phyloP scores from a whole-genome alignment of 176 grass and related monocot species.

The Ampelocalamus luodianensis region DNA sequence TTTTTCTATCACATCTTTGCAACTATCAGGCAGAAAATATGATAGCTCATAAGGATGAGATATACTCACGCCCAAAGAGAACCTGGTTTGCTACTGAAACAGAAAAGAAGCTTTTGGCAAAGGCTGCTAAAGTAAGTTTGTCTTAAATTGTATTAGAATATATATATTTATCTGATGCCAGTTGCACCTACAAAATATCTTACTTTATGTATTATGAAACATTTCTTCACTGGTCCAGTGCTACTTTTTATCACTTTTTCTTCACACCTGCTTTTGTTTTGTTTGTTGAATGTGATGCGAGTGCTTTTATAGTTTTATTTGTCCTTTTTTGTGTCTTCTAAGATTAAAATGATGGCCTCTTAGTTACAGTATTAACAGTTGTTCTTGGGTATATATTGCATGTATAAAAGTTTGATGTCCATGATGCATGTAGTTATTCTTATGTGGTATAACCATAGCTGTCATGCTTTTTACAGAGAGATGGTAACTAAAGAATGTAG shows the following conservation, averaged over 20 bases:
- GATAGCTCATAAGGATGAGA: conserved; percentile 91
- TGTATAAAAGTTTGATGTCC: conserved; percentile 6
- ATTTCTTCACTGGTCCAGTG: neutral
- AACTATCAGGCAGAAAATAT: conserved; percentile 85
- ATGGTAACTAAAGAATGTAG: conserved; percentile 9
- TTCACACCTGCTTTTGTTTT: neutral
- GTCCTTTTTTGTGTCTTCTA: neutral
- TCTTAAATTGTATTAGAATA: conserved; percentile 9
- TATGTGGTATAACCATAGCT: neutral
- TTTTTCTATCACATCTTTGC: conserved; percentile 27
- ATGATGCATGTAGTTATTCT: neutral
- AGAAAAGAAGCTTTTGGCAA: conserved; percentile 85
- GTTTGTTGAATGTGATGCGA: neutral
- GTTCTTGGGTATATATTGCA: neutral
- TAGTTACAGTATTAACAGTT: neutral
- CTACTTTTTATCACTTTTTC: neutral
- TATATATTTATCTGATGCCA: conserved; percentile 9
- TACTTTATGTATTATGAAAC: neutral
- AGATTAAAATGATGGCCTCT: neutral
- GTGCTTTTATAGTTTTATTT: conserved; percentile 24
- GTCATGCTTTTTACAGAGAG: neutral
- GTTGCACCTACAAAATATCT: neutral
- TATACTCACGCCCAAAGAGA: conserved; percentile 89
- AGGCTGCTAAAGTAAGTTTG: conserved; percentile 70
- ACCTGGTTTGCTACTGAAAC: conserved; percentile 93